These are phyloP conservation scores for Trichoderma citrinoviride DNA, from an alignment of 2,329 filamentous ascomycete species.

Conservation along the genomic window DNA sequence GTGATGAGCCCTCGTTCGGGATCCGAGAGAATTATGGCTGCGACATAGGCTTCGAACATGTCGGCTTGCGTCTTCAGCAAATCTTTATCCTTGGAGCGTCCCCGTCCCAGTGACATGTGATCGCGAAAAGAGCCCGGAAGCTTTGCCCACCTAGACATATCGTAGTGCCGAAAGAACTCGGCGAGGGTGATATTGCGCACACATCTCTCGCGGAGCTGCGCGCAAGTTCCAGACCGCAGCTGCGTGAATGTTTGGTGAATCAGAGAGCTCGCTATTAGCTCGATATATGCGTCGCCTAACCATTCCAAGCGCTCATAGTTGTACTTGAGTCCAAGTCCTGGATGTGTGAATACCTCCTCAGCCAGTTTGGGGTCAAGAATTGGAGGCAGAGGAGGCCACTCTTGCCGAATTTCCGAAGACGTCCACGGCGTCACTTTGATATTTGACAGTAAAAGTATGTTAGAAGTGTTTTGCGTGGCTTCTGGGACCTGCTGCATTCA, in stretches of 20 bases:
- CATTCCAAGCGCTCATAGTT: constrained; percentile 84
- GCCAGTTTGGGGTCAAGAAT: constrained; percentile 60
- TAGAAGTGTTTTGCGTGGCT: neutral
- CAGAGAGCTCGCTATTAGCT: constrained; percentile 70
- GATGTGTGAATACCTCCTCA: constrained; percentile 65
- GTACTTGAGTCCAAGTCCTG: constrained; percentile 40
- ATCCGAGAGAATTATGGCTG: constrained; percentile 70
- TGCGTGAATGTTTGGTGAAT: constrained; percentile 70
- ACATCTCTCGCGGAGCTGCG: constrained; percentile 73
- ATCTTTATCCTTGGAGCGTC: constrained; percentile 46
- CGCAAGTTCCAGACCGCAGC: constrained; percentile 65
- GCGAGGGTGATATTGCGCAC: constrained; percentile 79
- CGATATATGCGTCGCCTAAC: constrained; percentile 82
- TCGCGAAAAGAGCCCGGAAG: constrained; percentile 49
- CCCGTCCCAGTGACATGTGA: constrained; percentile 27
- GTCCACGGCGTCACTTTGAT: constrained; percentile 46
- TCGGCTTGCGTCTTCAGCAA: constrained; percentile 76
- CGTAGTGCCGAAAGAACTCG: constrained; percentile 67
- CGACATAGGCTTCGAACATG: constrained; percentile 88
- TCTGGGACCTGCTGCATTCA: neutral
- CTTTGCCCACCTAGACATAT: constrained; percentile 62
- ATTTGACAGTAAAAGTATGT: constrained; percentile 20
- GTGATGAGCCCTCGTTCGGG: constrained; percentile 58
- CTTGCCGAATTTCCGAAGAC: constrained; percentile 46
- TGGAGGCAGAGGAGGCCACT: constrained; percentile 58